Evolutionary conservation across 2,329 filamentous ascomycete genomes (phyloP).

Genomic region (Fusarium xylarioides): DNA sequence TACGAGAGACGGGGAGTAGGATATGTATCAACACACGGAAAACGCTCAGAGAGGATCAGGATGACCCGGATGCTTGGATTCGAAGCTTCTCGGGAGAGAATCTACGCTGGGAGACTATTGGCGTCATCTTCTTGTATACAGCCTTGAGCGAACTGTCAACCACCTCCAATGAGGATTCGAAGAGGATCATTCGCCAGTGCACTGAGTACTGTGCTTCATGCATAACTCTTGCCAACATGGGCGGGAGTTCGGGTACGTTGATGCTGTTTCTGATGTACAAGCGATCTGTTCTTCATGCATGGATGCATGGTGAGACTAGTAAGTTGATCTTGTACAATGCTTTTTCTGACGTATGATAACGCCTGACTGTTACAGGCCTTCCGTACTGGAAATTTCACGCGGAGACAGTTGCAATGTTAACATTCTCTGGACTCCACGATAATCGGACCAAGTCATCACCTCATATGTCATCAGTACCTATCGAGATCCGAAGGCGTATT

Average conservation of each 20-base stretch:
- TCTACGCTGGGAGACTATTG: not conserved
- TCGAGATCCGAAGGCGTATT: not conserved
- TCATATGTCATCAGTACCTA: not conserved
- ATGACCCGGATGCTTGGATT: not conserved
- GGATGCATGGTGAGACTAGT: not conserved
- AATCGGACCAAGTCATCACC: not conserved
- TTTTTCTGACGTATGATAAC: no score
- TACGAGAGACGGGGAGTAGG: not conserved
- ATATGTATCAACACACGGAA: not conserved
- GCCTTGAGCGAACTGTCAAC: not conserved
- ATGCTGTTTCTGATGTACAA: not conserved
- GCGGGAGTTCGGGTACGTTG: not conserved
- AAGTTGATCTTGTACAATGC: not conserved
- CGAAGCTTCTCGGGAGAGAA: not conserved
- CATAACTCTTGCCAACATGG: not conserved
- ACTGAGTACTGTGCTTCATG: not conserved
- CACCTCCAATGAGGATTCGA: not conserved
- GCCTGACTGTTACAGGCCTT: no score
- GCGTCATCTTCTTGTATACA: not conserved
- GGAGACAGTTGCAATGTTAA: not conserved
- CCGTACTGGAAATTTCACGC: not conserved
- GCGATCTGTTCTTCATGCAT: not conserved
- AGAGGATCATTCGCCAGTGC: not conserved
- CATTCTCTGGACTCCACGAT: not conserved
- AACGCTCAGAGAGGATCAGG: not conserved